Percentiles rank a stretch among this genome's conserved stretches.
These are phyloP conservation scores for Malbranchea cinnamomea DNA, from an alignment of 2,329 filamentous ascomycete genomes.

Conservation along the genomic window DNA sequence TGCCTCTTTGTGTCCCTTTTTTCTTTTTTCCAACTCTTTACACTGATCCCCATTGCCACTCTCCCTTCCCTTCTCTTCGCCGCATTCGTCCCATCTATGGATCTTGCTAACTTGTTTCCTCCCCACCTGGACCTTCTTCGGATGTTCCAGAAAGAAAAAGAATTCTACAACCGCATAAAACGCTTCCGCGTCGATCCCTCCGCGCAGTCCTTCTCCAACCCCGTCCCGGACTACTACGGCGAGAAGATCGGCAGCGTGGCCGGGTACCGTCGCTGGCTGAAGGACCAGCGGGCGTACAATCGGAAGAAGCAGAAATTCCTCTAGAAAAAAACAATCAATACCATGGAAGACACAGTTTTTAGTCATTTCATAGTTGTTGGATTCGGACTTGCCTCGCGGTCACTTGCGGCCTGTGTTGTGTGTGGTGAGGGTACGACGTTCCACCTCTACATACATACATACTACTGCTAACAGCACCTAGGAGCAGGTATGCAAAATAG, in stretches of 20 bases:
- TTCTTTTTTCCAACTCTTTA: constrained; percentile 2
- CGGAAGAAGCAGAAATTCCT: constrained; percentile 52
- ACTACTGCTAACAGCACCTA: too few species aligned
- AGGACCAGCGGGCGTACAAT: constrained; percentile 94
- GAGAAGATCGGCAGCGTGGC: constrained; percentile 93
- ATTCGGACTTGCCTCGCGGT: too few species aligned
- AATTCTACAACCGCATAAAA: constrained; percentile 86
- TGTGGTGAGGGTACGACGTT: too few species aligned
- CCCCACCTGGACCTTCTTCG: not conserved
- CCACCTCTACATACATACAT: too few species aligned
- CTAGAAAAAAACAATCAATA: constrained; percentile 2
- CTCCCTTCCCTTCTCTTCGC: too few species aligned
- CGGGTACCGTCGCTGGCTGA: constrained; percentile 88
- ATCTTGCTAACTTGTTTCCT: not conserved
- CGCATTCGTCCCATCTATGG: too few species aligned
- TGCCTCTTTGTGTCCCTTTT: constrained; percentile 9
- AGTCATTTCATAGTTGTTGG: too few species aligned
- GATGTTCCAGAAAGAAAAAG: constrained; percentile 68
- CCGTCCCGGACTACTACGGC: constrained; percentile 93
- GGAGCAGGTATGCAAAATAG: too few species aligned
- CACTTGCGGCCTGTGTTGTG: too few species aligned
- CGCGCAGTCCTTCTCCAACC: constrained; percentile 77
- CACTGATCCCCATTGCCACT: not conserved
- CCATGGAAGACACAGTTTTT: too few species aligned
- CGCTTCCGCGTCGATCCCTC: constrained; percentile 83